Evolutionary conservation across 2,329 filamentous ascomycete genomes (phyloP).

Genomic region (Colletotrichum sp.): DNA sequence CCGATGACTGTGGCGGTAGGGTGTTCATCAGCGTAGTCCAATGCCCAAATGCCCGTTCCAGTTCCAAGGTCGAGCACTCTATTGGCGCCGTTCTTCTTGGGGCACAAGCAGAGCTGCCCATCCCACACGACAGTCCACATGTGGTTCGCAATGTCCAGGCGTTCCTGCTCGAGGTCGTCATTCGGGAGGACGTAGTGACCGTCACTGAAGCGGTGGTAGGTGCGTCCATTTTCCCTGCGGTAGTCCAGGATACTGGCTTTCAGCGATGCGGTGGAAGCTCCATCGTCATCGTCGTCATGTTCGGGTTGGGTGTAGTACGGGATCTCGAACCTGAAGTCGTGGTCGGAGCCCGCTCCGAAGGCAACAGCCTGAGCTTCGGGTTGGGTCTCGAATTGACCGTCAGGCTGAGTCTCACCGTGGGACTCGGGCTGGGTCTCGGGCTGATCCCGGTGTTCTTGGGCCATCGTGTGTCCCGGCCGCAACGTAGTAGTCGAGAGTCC

Average conservation of each 20-base stretch:
- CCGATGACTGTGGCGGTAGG: slow-evolving; percentile 23
- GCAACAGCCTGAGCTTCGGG: not conserved
- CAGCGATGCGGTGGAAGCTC: not conserved
- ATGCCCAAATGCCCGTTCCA: slow-evolving; percentile 17
- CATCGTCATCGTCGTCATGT: not conserved
- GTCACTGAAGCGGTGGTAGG: slow-evolving; percentile 24
- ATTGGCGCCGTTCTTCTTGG: slow-evolving; percentile 24
- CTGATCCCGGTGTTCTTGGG: not conserved
- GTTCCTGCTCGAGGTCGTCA: slow-evolving; percentile 24
- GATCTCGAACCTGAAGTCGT: not conserved
- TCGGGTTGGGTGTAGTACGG: not conserved
- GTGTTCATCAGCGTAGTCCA: slow-evolving; percentile 10
- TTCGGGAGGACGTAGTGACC: slow-evolving; percentile 31
- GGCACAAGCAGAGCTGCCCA: slow-evolving; percentile 31
- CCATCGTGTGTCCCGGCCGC: not conserved
- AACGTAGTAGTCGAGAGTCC: not conserved
- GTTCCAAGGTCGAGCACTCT: slow-evolving; percentile 23
- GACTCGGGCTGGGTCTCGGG: not conserved
- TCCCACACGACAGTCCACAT: slow-evolving; percentile 35
- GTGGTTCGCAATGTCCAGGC: slow-evolving; percentile 40
- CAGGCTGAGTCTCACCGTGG: not conserved
- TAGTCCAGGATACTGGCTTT: slow-evolving; percentile 13
- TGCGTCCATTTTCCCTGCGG: slow-evolving; percentile 20
- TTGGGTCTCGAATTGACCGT: not conserved
- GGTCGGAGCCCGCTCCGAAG: not conserved